These are phyloP conservation scores for Apostasia shenzhenica DNA, from an alignment of 106 monocot species.

Conservation along the genomic window DNA sequence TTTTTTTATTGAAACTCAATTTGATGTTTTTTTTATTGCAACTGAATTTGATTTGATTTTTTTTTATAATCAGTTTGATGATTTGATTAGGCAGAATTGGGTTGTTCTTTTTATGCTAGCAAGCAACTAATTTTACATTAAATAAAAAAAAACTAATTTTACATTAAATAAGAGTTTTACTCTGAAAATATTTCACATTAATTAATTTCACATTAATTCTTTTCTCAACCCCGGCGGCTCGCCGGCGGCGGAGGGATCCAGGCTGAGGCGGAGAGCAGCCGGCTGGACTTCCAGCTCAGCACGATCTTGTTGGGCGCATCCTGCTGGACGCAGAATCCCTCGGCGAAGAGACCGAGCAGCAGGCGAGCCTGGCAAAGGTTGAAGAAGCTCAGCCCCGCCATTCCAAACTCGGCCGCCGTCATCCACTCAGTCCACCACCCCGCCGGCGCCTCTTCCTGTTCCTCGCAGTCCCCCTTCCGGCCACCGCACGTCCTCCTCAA, in stretches of 20 bases:
- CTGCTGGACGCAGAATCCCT: constrained; percentile 35
- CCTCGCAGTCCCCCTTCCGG: neutral
- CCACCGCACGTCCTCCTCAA: constrained; percentile 12
- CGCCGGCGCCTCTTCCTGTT: neutral
- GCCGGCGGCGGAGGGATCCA: constrained; percentile 15
- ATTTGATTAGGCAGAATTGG: no score
- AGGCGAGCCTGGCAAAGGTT: constrained; percentile 37
- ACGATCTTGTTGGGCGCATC: constrained; percentile 27
- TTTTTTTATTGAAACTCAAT: no score
- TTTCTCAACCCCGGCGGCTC: neutral
- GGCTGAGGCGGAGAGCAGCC: constrained; percentile 36
- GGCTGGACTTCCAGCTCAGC: constrained; percentile 31
- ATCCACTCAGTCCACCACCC: constrained; percentile 25
- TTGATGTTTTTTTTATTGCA: no score
- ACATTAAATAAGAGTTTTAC: no score
- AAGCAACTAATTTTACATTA: no score
- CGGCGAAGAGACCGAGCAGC: constrained; percentile 34
- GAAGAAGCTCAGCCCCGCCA: constrained; percentile 26
- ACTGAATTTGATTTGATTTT: no score
- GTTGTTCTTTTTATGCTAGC: no score
- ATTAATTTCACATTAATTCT: no score
- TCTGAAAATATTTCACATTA: no score
- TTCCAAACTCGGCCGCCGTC: constrained; percentile 13
- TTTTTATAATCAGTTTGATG: no score
- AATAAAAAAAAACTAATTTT: no score